Evolutionary conservation across 495 filamentous ascomycete genomes (phyloP), one percentile per base, ranked within the genome.

Genomic region (Penicillium soppii): DNA sequence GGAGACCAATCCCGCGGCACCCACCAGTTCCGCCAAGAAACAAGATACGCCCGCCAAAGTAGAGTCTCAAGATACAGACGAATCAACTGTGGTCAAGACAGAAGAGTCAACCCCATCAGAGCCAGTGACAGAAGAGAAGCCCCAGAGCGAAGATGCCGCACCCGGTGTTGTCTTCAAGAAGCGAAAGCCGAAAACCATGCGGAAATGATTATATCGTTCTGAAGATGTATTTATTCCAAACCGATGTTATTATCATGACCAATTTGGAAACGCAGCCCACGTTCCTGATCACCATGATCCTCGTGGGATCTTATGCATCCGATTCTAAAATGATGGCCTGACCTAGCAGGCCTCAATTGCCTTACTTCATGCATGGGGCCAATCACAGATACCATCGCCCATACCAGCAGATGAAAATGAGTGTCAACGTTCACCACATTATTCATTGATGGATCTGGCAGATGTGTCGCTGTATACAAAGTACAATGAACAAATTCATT

Each of bases 91-190:
- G 17, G 27, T 53, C 5, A 67, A 67, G 40, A 65, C 66, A 37
- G 72, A 77, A 54, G 63, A 70, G 20, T 32, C 50, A 15, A 45
- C 56, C 12, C 57, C 53, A 30, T 19, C 47, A 27, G 25, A 38
- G 4, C 19, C 36, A 5, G 12, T 20, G 2, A 36, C 42, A n/a
- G 50, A 50, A 4, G 53, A 67, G 13, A 73, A 70, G 25, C 29
- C 53, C 13, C 66, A 70, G 41, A 60, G 47, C 2, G 63, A 66
- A 43, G 60, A 65, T 10, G 54, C 63, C 27, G 59, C 52, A 5
- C 56, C 66, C 4, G 78, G 70, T 0, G 77, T 92, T 16, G 71
- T 94, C 10, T 97, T 97, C 74, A 97, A 95, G 72, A 95, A 95
- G 70, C 82, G 92, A 54, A 96, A 94, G 63, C 78, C 86, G 1